Evolutionary conservation across 805 yeast genomes (phyloP), one percentile per base, ranked within the genome.

Genomic region (Saturnispora ahearnii): DNA sequence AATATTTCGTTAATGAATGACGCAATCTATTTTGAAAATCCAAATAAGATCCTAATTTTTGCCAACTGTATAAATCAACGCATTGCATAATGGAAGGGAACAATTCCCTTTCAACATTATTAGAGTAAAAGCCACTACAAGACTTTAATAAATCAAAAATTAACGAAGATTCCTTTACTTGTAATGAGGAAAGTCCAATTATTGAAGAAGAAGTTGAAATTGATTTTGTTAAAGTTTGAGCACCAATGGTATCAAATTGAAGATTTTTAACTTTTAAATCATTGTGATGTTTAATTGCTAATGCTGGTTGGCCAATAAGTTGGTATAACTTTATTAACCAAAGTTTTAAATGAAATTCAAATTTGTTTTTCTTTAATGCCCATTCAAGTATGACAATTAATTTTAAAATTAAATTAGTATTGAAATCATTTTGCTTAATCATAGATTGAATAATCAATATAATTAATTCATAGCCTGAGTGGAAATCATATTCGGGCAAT

Each of bases 301-400:
- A 62, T 1, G 74, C 61, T 31, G 71, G 70, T 9, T 79, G 69
- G 45, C 88, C 88, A 8, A 87, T 59, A 18, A 72, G 60, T 13
- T 76, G 70, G 63, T 84, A 86, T 3, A 87, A 60, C 30, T 78
- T 73, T 45, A 85, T 73, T 33, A 89, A 68, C 90, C 93, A 86
- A 8, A 87, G 64, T 48, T 81, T 73, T 21, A 86, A 67, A 57
- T 80, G 82, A 60, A 81, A 87, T 60, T 90, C 90, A 53, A 82
- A 79, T n/a, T 75, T 74, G 61, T 89, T 96, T 8, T 66, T 61
- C 8, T 57, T 43, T 11, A 75, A 67, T 2, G 82, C 77, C 15
- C 71, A 63, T 58, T 85, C 88, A n/a, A 90, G 66, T 4, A 84
- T 62, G 1, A 76, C 57, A 9, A 83, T 68, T 7, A 78, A 69